These are phyloP conservation scores for Saururus chinensis DNA, from an alignment of 164 flowering plant genomes.

Conservation along the genomic window DNA sequence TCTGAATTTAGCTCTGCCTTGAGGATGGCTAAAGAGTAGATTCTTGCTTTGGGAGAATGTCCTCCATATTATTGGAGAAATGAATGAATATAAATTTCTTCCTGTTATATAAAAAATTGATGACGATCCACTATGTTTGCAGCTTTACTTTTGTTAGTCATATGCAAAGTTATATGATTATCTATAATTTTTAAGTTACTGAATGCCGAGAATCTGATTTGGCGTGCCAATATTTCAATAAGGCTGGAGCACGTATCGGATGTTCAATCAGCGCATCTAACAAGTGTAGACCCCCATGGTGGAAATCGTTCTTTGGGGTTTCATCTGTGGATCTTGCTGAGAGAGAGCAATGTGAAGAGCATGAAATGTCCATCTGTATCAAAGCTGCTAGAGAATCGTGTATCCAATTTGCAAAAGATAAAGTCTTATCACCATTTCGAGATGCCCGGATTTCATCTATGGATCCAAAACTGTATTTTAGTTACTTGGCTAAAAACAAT, in stretches of 20 bases:
- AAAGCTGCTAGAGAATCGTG: constrained; percentile 21
- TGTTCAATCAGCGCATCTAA: constrained; percentile 23
- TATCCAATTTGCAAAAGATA: constrained; percentile 20
- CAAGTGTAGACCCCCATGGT: constrained; percentile 29
- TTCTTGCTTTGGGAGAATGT: too few species aligned
- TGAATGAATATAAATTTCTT: too few species aligned
- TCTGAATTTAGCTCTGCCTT: too few species aligned
- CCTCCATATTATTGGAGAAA: too few species aligned
- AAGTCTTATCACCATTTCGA: constrained; percentile 16
- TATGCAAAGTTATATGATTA: too few species aligned
- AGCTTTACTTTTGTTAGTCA: too few species aligned
- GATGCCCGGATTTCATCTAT: constrained; percentile 19
- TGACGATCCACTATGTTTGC: too few species aligned
- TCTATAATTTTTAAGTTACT: not conserved
- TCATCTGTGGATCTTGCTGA: constrained; percentile 12
- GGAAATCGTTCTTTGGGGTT: constrained; percentile 17
- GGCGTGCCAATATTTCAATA: not conserved
- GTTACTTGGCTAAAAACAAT: not conserved
- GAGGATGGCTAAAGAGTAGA: too few species aligned
- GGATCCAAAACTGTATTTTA: not conserved
- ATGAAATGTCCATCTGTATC: constrained; percentile 23
- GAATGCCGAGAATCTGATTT: not conserved
- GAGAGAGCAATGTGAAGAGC: constrained; percentile 25
- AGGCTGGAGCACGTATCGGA: constrained; percentile 28
- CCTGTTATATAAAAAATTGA: too few species aligned